Conservation (phyloP, 73 alveolate genomes). For the Urostyla sp. region DNA sequence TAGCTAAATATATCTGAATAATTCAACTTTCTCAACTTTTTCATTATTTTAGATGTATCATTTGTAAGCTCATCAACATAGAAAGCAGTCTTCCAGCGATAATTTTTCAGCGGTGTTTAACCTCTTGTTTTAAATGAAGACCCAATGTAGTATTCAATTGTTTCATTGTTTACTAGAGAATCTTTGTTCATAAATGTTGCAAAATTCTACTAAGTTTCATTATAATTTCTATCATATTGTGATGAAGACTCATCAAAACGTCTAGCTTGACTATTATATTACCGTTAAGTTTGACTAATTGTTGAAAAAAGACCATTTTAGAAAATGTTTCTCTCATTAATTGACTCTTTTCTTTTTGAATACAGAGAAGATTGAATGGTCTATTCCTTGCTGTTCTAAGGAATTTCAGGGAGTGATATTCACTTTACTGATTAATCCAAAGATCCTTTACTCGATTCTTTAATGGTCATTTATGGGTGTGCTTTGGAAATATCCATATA, state of each 20-base stretch:
- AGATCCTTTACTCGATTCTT: no score
- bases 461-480: no score
- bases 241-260: background rate
- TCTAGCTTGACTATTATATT: no score
- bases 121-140: slow-evolving; percentile 35
- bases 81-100: slow-evolving; percentile 23
- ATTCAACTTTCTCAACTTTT: slow-evolving; percentile 31
- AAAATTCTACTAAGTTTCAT: background rate
- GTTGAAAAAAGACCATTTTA: no score
- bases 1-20: slow-evolving; percentile 18
- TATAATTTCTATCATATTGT: background rate
- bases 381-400: no score
- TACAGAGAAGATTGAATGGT: no score
- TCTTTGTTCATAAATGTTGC: background rate
- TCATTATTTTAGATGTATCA: slow-evolving; percentile 33
- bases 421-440: no score
- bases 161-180: slow-evolving; percentile 24
- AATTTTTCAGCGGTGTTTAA: slow-evolving; percentile 39
- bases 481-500: no score
- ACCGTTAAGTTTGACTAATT: no score
- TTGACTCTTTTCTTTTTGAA: no score
- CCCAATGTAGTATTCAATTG: slow-evolving; percentile 14
- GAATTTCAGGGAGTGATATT: no score
- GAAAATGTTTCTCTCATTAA: no score
- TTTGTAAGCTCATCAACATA: slow-evolving; percentile 44